Percentiles rank a stretch among this genome's conserved stretches.
These are phyloP conservation scores for Phytopythium chamaehyphon DNA, from an alignment of 352 stramenopile species.

Conservation along the genomic window DNA sequence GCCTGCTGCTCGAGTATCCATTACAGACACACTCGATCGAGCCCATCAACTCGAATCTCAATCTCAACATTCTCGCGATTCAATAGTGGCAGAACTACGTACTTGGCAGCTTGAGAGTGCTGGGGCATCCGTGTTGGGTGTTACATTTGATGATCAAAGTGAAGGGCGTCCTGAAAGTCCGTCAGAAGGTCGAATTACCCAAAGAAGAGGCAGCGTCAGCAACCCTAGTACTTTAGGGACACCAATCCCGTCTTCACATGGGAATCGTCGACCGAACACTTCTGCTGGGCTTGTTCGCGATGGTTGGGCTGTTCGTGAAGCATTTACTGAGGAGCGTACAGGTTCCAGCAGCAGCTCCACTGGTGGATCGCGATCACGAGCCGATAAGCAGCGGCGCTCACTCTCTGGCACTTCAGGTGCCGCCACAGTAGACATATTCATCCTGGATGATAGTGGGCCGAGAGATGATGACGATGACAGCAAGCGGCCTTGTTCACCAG, in stretches of 20 bases:
- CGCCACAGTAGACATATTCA: slow-evolving; percentile 44
- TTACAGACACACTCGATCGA: slow-evolving; percentile 75
- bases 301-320: slow-evolving; percentile 36
- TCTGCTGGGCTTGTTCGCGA: slow-evolving; percentile 45
- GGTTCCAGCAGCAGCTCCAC: background rate
- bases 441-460: slow-evolving; percentile 36
- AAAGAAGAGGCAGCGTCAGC: slow-evolving; percentile 23
- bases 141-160: slow-evolving; percentile 21
- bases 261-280: slow-evolving; percentile 42
- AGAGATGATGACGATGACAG: slow-evolving; percentile 16
- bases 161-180: slow-evolving; percentile 5
- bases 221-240: slow-evolving; percentile 3
- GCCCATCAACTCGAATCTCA: slow-evolving; percentile 57
- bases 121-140: slow-evolving; percentile 31
- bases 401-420: slow-evolving; percentile 1
- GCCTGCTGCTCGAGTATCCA: slow-evolving; percentile 55
- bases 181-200: slow-evolving; percentile 6
- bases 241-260: slow-evolving; percentile 6
- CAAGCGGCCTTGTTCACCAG: slow-evolving; percentile 40
- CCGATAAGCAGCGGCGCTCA: slow-evolving; percentile 4
- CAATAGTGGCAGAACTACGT: slow-evolving; percentile 61
- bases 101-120: slow-evolving; percentile 62
- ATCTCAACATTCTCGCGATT: slow-evolving; percentile 56
- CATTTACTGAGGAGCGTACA: slow-evolving; percentile 36
- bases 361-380: background rate